These are phyloP conservation scores for Geosmithia morbida DNA, from an alignment of 2,329 filamentous ascomycete species.

Conservation along the genomic window DNA sequence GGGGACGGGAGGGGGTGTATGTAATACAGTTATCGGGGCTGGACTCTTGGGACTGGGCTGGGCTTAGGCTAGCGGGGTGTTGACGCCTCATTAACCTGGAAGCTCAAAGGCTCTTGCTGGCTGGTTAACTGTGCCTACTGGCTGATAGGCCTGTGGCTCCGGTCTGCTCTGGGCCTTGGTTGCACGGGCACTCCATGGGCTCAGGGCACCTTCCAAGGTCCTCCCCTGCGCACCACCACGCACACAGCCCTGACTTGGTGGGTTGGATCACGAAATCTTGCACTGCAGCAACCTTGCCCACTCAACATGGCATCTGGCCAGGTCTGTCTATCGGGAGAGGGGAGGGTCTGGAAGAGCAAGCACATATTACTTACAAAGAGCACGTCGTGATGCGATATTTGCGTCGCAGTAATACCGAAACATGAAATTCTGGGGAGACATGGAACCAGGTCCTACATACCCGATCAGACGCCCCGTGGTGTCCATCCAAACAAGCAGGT, in stretches of 20 bases:
- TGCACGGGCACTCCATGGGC: too few relatives aligned
- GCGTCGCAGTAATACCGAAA: too few relatives aligned
- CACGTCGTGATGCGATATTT: too few relatives aligned
- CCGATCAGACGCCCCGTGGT: neutral
- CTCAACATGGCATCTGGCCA: too few relatives aligned
- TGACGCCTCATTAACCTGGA: neutral
- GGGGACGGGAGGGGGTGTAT: too few relatives aligned
- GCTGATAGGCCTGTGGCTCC: neutral
- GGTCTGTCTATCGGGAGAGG: neutral
- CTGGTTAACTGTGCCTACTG: neutral
- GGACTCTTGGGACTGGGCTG: too few relatives aligned
- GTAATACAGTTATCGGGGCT: too few relatives aligned
- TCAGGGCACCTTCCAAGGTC: neutral
- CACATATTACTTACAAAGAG: neutral
- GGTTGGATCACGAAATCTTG: neutral
- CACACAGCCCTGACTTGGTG: neutral
- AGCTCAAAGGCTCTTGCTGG: neutral
- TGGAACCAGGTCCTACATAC: neutral
- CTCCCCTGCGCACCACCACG: neutral
- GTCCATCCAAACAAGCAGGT: neutral
- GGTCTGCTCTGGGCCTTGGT: too few relatives aligned
- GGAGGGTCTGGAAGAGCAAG: neutral
- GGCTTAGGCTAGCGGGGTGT: neutral
- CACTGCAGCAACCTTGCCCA: neutral
- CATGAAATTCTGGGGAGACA: neutral